A percentile compares a stretch with the other conserved stretches of the same genome.
phyloP scores from a whole-genome alignment of 139 green algal genomes.

The Chlorella sp. region DNA sequence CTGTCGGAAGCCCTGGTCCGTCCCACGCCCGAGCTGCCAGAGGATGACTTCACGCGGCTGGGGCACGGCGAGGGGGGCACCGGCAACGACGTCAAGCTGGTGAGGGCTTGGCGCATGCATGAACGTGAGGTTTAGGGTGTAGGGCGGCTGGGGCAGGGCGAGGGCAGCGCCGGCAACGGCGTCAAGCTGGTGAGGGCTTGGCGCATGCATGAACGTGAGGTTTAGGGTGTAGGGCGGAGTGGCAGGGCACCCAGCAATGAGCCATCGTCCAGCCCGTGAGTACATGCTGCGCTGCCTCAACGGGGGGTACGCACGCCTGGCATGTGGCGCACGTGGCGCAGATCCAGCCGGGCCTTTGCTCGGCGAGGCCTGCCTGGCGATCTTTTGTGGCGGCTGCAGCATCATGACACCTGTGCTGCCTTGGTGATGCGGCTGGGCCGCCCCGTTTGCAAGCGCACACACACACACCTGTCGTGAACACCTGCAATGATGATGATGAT shows the following conservation, averaged over 20 bases:
- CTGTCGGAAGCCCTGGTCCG: constrained; percentile 64
- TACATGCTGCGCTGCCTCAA: too few species aligned
- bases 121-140: neutral
- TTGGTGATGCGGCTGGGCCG: neutral
- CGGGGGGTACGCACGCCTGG: too few species aligned
- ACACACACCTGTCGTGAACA: neutral
- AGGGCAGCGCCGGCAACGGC: neutral
- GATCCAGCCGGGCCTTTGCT: too few species aligned
- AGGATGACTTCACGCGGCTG: constrained; percentile 27
- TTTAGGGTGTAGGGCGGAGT: neutral
- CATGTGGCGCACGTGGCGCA: too few species aligned
- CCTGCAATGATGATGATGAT: neutral
- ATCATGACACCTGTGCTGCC: neutral
- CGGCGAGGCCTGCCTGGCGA: too few species aligned
- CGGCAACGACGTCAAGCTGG: neutral
- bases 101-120: neutral
- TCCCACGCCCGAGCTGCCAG: constrained; percentile 54
- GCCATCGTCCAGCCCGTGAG: neutral
- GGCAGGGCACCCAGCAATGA: neutral
- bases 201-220: too few species aligned
- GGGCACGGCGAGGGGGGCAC: neutral
- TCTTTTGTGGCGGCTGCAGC: too few species aligned
- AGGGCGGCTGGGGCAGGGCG: neutral
- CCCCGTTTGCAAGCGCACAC: neutral
- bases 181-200: neutral